Percentiles rank a stretch among this genome's conserved stretches.
These are phyloP conservation scores for Aspergillus fijiensis DNA, from an alignment of 2,329 filamentous ascomycete genomes.

Conservation along the genomic window DNA sequence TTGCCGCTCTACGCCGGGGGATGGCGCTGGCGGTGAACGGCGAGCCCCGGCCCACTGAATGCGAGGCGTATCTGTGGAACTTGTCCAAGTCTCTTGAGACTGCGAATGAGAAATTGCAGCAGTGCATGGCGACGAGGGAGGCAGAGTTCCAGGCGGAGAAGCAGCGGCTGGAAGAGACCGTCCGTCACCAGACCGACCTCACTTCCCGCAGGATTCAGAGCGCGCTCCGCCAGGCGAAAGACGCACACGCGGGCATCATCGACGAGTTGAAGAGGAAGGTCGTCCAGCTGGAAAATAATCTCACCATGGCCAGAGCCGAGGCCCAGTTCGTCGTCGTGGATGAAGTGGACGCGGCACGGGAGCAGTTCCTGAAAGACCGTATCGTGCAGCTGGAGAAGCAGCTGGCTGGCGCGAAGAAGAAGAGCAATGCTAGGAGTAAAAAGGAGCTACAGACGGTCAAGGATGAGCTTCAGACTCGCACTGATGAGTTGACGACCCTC, in stretches of 20 bases:
- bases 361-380: conserved; percentile 2
- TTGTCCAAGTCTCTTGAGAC: conserved; percentile 4
- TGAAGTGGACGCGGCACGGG: conserved; percentile 2
- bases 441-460: conserved; percentile 10
- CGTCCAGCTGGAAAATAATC: neutral
- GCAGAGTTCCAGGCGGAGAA: conserved; percentile 11
- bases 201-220: neutral
- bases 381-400: conserved; percentile 14
- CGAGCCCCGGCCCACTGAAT: neutral
- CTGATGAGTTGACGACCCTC: neutral
- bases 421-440: neutral
- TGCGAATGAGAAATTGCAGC: conserved; percentile 4
- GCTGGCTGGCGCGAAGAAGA: conserved; percentile 1
- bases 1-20: neutral
- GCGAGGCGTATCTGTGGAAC: conserved; percentile 1
- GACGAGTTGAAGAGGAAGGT: neutral
- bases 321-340: conserved; percentile 1
- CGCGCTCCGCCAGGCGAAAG: neutral
- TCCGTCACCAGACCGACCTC: conserved; percentile 1
- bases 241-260: neutral
- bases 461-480: conserved; percentile 6
- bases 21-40: neutral
- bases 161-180: conserved; percentile 5
- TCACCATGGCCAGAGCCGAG: conserved; percentile 3
- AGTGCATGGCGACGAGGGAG: neutral